Base-by-base conservation (phyloP, 2,329 filamentous ascomycete species). In the Ophiostoma sp. region DNA sequence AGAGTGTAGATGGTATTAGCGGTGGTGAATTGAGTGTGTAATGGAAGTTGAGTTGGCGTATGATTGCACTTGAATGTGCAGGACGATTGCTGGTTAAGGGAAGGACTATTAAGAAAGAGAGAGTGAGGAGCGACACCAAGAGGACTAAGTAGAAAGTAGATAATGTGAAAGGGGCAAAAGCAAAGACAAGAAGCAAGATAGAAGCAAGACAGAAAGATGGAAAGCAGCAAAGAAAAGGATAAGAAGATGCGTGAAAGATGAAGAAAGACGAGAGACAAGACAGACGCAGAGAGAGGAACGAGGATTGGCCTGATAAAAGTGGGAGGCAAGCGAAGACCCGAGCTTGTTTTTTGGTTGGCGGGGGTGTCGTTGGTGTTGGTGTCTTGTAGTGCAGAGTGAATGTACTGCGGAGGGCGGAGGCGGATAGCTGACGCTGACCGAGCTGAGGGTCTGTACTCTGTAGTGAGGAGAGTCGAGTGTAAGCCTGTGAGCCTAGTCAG, bases 321-420 rank as follows among this genome's bases (percentile, higher is more conserved):
- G 44, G 57, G 57, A 62, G 57, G 27, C 57, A 27, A 33, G 57
- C 57, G 57, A 62, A n/a, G 57, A 62, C 57, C 57, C 27, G 27
- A 33, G 57, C 57, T 62, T 62, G 57, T 62, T 62, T 62, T 27
- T 33, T 62, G 57, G 57, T 62, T 62, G 57, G 57, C 57, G 57
- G 57, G 57, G 57, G 27, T 62, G 52, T 57, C 52, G 52, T 27
- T 57, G 48, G 68, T 41, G 31, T 17, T 60, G 4, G 57, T 33
- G 31, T 39, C 20, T 39, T 65, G 60, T 33, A 36, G 62, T 27
- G 57, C 27, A 60, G 27, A 3, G 57, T 31, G 27, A 31, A 31
- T 31, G 27, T 23, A 23, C 52, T 23, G 52, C 17, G 31, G 20
- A 65, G 20, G 4, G 17, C 62, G 11, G 35, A 7, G 33, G 60